A percentile compares a stretch with the other conserved stretches of the same genome.
phyloP scores from a whole-genome alignment of 306 rosid species.

The Astragalus glycyphyllos region DNA sequence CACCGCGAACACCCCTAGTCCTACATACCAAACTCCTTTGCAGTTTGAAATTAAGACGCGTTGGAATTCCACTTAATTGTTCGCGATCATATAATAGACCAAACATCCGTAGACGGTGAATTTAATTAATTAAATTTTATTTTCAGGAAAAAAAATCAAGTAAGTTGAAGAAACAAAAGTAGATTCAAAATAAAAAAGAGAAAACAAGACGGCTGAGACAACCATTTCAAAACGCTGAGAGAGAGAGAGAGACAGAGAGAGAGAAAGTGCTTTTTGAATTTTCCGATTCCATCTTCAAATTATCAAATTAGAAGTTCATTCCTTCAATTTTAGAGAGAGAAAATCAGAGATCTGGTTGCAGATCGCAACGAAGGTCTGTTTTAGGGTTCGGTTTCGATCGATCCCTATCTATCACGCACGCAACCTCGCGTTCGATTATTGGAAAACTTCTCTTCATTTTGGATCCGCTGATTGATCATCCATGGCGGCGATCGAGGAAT shows the following conservation, averaged over 20 bases:
- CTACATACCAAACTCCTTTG: no score
- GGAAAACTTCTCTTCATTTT: background rate
- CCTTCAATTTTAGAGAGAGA: conserved; percentile 40
- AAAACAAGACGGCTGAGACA: no score
- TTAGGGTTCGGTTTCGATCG: conserved; percentile 60
- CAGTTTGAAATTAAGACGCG: no score
- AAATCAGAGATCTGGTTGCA: conserved; percentile 50
- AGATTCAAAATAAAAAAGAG: no score
- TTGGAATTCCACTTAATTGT: no score
- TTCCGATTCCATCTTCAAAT: conserved; percentile 33
- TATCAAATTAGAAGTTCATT: background rate
- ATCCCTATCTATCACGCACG: conserved; percentile 21
- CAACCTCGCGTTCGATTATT: conserved; percentile 4
- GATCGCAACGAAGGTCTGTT: conserved; percentile 37
- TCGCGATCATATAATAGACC: no score
- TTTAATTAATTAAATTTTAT: no score
- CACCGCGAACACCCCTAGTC: no score
- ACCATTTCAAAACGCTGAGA: no score
- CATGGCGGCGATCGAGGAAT: conserved; percentile 98
- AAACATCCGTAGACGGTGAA: no score
- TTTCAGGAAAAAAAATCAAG: no score
- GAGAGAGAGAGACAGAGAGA: background rate
- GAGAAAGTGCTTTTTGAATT: conserved; percentile 41
- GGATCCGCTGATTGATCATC: conserved; percentile 51
- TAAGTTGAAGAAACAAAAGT: no score